Evolutionary conservation across 768 basidiomycete species (phyloP), one percentile per base, ranked within the genome.

Genomic region (Auricularia sp.): DNA sequence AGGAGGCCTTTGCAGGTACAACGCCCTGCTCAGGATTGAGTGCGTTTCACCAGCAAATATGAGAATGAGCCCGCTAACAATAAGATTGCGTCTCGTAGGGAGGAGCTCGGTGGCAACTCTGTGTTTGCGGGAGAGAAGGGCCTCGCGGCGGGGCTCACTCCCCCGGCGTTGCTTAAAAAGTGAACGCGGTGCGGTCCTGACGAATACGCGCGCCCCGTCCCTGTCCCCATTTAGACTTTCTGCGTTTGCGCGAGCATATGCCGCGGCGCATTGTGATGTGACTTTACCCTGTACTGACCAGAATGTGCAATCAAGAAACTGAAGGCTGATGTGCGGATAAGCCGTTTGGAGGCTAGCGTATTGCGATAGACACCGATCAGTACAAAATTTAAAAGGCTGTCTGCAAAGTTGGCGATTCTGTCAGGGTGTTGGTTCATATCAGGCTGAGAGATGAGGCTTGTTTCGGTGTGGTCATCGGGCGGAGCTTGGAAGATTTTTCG

Each of bases 1-100:
- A 42, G 39, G 39, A 42, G 39, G 42, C 36, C n/a, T 62, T 63
- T 36, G 63, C 65, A 72, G 72, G 66, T 76, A 93, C 83, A 95
- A 95, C 73, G 80, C 84, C 39, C 79, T 97, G 63, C 82, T 97
- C 74, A 90, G 93, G 71, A 95, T 95, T 67, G 91, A 93, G 87
- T 93, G 76, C 72, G 88, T 81, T 23, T 51, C n/a, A 16, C 5
- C 67, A n/a, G 33, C 61, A 35, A 43, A 69, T 44, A 58, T 44
- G 36, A 16, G 36, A 23, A 1, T 65, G 64, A 47, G 33, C 56
- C 4, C 65, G 47, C 58, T 61, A 60, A 35, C 68, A 67, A 68
- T 67, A 68, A 60, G 36, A 47, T 65, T 33, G 61, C 61, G 29
- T 62, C 10, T 61, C 66, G 5, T 63, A 91, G 89, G 81, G 91